Conservation (phyloP, 495 filamentous ascomycete genomes). For the Xylaria sp. region DNA sequence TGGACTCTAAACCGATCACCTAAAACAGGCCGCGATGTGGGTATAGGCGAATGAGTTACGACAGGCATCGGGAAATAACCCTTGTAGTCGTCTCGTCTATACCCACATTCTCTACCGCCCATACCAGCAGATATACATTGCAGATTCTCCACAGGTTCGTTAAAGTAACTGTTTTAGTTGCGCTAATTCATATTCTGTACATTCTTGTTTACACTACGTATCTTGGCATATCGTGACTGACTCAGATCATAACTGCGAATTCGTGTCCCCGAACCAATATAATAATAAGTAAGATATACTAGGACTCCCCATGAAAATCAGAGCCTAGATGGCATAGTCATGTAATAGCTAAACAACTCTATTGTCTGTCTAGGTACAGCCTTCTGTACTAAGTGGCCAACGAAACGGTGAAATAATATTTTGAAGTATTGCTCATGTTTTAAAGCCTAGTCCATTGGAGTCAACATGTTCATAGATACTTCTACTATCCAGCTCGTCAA, state of each 20-base stretch:
- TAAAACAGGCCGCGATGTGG: conserved; percentile 1
- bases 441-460: background rate
- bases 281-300: background rate
- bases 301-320: too few species aligned
- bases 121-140: background rate
- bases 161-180: background rate
- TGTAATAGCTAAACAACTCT: background rate
- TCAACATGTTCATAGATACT: background rate
- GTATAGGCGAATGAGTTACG: background rate
- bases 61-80: background rate
- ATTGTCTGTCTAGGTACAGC: too few species aligned
- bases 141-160: background rate
- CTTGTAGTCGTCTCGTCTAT: background rate
- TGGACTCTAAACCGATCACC: background rate
- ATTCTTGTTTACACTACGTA: background rate
- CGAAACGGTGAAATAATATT: background rate
- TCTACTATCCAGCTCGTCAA: background rate
- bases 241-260: background rate
- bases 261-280: background rate
- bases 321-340: background rate
- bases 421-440: background rate
- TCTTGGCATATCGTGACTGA: conserved; percentile 6
- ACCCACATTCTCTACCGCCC: background rate
- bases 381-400: too few species aligned
- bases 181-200: background rate